Percentiles rank a stretch among this genome's conserved stretches.
These are phyloP conservation scores for Monilinia polystroma DNA, from an alignment of 2,329 filamentous ascomycete genomes.

Conservation along the genomic window DNA sequence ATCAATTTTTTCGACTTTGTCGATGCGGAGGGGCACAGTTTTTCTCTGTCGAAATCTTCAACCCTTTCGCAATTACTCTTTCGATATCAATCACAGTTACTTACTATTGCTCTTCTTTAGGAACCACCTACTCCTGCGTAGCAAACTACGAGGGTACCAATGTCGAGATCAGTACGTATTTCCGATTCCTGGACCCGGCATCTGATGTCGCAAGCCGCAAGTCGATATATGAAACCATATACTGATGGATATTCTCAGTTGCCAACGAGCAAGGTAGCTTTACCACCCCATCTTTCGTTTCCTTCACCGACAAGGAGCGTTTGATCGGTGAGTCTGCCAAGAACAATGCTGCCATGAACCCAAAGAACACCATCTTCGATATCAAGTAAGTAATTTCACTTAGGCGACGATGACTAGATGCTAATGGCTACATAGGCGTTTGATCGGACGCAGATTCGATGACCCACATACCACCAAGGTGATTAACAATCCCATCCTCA, in stretches of 20 bases:
- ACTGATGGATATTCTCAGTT: conserved; percentile 44
- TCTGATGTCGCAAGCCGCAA: conserved; percentile 6
- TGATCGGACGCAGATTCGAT: conserved; percentile 94
- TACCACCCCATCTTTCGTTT: conserved; percentile 98
- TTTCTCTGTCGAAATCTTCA: conserved; percentile 11
- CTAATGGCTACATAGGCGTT: conserved; percentile 61
- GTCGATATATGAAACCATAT: background rate
- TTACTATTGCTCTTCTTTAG: conserved; percentile 49
- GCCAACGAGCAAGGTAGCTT: conserved; percentile 99
- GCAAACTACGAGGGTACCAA: conserved; percentile 99
- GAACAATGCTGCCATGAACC: conserved; percentile 99
- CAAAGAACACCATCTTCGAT: conserved; percentile 96
- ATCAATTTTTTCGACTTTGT: background rate
- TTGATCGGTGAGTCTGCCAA: conserved; percentile 99
- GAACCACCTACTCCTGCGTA: conserved; percentile 99
- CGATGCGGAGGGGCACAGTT: conserved; percentile 18
- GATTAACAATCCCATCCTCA: background rate
- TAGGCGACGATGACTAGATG: conserved; percentile 4
- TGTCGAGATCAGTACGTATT: conserved; percentile 73
- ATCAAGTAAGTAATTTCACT: conserved; percentile 72
- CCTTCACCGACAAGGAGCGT: conserved; percentile 97
- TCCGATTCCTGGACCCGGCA: background rate
- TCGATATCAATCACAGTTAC: conserved; percentile 20
- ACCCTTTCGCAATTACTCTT: background rate
- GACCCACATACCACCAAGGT: conserved; percentile 97